Evolutionary conservation across 192 early-diverging fungal genomes (phyloP), one percentile per base, ranked within the genome.

Genomic region (Kappamyces sp.): DNA sequence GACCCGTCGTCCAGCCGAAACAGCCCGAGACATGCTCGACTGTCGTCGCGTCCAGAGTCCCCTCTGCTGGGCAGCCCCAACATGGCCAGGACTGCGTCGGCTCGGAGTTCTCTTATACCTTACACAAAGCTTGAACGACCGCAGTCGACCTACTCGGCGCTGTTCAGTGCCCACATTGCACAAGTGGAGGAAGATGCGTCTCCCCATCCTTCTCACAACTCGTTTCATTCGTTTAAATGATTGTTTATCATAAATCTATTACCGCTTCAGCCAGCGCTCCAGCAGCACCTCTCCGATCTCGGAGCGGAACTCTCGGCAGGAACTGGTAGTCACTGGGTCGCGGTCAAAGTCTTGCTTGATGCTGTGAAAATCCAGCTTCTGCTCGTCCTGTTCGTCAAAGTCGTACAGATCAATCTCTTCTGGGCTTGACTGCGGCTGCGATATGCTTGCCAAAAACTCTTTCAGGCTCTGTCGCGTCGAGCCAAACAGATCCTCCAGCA

Each of bases 401-500:
- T 54, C 52, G 42, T 13, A 54, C 23, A 23, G 23, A 23, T 23
- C 23, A 23, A 23, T 23, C 23, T 23, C 23, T 23, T 23, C 23
- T 23, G 23, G 23, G 23, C 23, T 23, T 23, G 23, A 23, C 3
- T 36, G 12, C 12, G 12, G 12, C 12, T 54, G 38, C n/a, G 12
- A 8, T 9, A 8, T 54, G 31, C 42, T 54, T 40, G 52, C 52
- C n/a, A 54, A 37, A 34, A 54, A 54, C 13, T 54, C 52, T 54
- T 54, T 54, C 31, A 54, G 13, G 42, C 52, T 54, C 32, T 54
- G 9, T 54, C 52, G 6, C 10, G 13, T 13, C 13, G 12, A 54
- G 13, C 52, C 36, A 32, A 54, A 54, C 32, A 54, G 42, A 54
- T 54, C 52, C 32, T 54, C 12, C 52, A 54, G 42, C 7, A 54